Percentiles rank a stretch among this genome's conserved stretches.
phyloP scores from a whole-genome alignment of 148 eudicot genomes.

The Cornus kousa region DNA sequence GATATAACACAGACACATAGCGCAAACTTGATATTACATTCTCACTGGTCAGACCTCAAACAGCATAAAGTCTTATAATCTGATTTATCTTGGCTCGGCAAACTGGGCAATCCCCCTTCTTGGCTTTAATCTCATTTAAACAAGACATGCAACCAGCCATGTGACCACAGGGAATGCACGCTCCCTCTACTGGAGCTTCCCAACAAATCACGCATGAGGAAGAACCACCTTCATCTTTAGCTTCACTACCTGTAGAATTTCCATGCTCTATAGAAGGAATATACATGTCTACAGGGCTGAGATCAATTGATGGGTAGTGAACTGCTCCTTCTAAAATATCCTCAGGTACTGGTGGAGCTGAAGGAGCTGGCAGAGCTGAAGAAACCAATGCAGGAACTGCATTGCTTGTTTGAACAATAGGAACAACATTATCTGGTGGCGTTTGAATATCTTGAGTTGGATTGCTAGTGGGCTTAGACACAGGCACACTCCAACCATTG shows the following conservation, averaged over 20 bases:
- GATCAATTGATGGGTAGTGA: constrained; percentile 47
- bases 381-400: constrained; percentile 16
- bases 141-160: constrained; percentile 78
- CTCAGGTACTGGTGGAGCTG: constrained; percentile 55
- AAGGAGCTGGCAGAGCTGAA: constrained; percentile 56
- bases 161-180: constrained; percentile 77
- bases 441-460: constrained; percentile 8
- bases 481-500: constrained; percentile 54
- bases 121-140: constrained; percentile 48
- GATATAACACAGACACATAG: neutral
- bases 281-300: constrained; percentile 37
- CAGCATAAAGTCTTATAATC: constrained; percentile 58
- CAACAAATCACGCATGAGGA: constrained; percentile 55
- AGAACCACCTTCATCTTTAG: constrained; percentile 22
- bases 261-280: constrained; percentile 8
- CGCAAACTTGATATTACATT: neutral
- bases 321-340: constrained; percentile 36
- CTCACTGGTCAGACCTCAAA: constrained; percentile 20
- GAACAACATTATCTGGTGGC: neutral
- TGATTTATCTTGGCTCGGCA: constrained; percentile 64
- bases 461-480: constrained; percentile 13
- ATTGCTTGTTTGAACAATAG: constrained; percentile 3
- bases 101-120: constrained; percentile 61
- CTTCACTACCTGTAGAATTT: constrained; percentile 11
- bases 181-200: constrained; percentile 72